These are phyloP conservation scores for Botrytis sinoallii DNA, from an alignment of 2,329 filamentous ascomycete genomes.

Conservation along the genomic window DNA sequence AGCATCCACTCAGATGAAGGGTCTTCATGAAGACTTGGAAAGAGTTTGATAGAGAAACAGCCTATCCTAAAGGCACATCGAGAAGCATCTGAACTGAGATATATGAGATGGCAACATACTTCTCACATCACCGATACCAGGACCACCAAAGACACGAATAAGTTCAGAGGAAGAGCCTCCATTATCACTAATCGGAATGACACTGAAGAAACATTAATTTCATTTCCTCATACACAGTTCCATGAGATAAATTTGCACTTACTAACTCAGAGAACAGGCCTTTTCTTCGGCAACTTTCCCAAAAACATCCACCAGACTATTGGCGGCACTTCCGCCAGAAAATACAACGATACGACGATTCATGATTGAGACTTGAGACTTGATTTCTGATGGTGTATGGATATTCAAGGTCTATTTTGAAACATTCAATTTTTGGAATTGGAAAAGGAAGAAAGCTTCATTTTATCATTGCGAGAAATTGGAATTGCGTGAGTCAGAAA, in stretches of 20 bases:
- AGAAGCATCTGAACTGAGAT: background rate
- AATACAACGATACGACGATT: constrained; percentile 65
- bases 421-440: background rate
- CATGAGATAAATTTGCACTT: constrained; percentile 21
- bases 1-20: background rate
- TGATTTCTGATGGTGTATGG: background rate
- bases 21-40: background rate
- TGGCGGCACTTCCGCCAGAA: constrained; percentile 90
- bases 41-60: background rate
- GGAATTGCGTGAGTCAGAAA: background rate
- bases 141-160: constrained; percentile 90
- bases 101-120: constrained; percentile 49
- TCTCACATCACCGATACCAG: constrained; percentile 76
- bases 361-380: constrained; percentile 19
- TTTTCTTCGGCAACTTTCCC: constrained; percentile 47
- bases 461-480: background rate
- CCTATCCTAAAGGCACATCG: background rate
- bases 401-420: background rate
- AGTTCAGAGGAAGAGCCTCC: constrained; percentile 91
- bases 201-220: constrained; percentile 53
- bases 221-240: background rate
- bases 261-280: constrained; percentile 37
- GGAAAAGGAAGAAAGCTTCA: background rate
- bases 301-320: constrained; percentile 90
- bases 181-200: constrained; percentile 95